Evolutionary conservation across 2,329 filamentous ascomycete genomes (phyloP), one percentile per base, ranked within the genome.

Genomic region (Nemania serpens): DNA sequence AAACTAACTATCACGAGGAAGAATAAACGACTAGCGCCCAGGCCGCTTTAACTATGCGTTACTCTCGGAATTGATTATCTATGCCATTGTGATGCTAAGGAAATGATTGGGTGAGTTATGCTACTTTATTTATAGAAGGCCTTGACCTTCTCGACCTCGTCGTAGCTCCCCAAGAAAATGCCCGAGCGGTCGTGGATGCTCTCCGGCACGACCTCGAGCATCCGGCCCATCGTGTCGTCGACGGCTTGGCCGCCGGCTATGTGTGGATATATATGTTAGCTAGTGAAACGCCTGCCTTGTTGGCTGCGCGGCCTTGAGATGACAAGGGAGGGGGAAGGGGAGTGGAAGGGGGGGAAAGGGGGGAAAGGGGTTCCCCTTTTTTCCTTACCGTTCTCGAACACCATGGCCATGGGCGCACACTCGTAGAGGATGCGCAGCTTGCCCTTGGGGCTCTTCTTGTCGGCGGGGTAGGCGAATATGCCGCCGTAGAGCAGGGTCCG

Each of bases 401-500:
- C 86, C 89, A 98, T 91, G 22, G 95, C 95, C 95, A 99, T 99
- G 41, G 95, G 95, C 13, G 95, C 95, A 75, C 95, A 99, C 82
- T 99, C 95, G 79, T 99, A 99, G 71, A 99, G 77, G 69, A 99
- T 99, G 67, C 95, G 86, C 69, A 99, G 85, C 83, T 99, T 99
- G 69, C 95, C 95, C 87, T 98, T 99, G 66, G 93, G 92, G 74
- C 90, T 96, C 88, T 99, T 98, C 83, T 93, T 96, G 75, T 99
- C 95, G 13, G 94, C 91, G 0, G 95, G 95, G 75, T 99, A 99
- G 46, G 95, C 95, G 77, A 99, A 99, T 74, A 99, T 91, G 68
- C 95, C 95, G 62, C 95, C 95, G 75, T 99, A 99, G 59, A 98
- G 79, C 66, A 99, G 79, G 13, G 95, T 99, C 50, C 95, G 89